Conservation (phyloP, 2,329 filamentous ascomycete species). For the Venturia effusa region DNA sequence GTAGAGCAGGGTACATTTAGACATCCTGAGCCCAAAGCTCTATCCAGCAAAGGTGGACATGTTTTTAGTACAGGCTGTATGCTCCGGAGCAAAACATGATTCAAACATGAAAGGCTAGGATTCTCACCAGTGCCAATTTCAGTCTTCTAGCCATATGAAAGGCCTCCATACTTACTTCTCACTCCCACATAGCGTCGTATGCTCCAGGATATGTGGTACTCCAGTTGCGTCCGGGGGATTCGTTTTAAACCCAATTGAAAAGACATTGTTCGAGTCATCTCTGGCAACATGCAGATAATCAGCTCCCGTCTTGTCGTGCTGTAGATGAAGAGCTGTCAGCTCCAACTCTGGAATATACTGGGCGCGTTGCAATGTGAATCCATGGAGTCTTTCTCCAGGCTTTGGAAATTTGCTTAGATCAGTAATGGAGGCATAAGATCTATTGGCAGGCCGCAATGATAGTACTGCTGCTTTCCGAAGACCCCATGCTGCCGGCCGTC, state of each 20-base stretch:
- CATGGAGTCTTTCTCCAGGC: conserved; percentile 77
- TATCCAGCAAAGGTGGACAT: not conserved
- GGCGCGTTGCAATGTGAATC: conserved; percentile 79
- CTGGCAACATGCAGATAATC: conserved; percentile 92
- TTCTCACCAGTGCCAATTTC: not conserved
- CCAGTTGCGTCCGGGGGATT: conserved; percentile 95
- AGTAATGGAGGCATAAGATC: conserved; percentile 46
- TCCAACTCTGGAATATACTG: conserved; percentile 94
- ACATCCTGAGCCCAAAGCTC: not conserved
- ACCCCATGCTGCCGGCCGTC: not conserved
- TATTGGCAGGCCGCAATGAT: not conserved
- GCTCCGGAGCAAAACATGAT: not conserved
- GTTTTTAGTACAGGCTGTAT: not conserved
- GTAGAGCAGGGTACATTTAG: not conserved
- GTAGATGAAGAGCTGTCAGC: conserved; percentile 78
- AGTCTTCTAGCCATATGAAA: not conserved
- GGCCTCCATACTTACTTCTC: conserved; percentile 53
- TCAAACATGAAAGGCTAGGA: not conserved
- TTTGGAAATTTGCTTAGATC: conserved; percentile 66
- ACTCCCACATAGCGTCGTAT: conserved; percentile 92
- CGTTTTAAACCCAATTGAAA: conserved; percentile 98
- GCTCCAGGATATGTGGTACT: conserved; percentile 92
- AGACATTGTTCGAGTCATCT: conserved; percentile 98
- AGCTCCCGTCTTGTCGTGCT: conserved; percentile 90
- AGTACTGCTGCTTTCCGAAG: not conserved